These are phyloP conservation scores for Debaryomyces udenii DNA, from an alignment of 1,139 yeast species.

Conservation along the genomic window DNA sequence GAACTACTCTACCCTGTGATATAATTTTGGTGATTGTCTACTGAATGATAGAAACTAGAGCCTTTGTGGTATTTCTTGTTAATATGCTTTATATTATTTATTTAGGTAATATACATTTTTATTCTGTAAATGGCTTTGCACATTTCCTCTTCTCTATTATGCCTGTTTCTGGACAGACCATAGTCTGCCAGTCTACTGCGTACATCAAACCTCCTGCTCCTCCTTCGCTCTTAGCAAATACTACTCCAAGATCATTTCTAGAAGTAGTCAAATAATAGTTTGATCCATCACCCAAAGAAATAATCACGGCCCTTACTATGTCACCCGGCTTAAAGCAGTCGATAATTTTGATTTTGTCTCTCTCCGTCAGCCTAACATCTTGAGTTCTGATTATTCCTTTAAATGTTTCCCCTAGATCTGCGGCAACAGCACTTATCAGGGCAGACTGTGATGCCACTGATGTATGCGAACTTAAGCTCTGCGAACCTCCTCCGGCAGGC, in stretches of 20 bases:
- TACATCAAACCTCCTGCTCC: slow-evolving; percentile 83
- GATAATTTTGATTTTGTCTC: slow-evolving; percentile 80
- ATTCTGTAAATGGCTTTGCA: slow-evolving; percentile 72
- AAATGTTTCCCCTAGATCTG: slow-evolving; percentile 87
- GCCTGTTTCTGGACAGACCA: slow-evolving; percentile 80
- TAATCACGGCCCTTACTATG: slow-evolving; percentile 76
- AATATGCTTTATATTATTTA: neutral
- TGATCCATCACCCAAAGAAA: slow-evolving; percentile 91
- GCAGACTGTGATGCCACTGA: slow-evolving; percentile 52
- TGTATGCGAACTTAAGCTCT: slow-evolving; percentile 40
- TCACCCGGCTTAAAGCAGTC: slow-evolving; percentile 92
- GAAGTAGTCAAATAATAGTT: slow-evolving; percentile 91
- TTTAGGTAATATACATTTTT: slow-evolving; percentile 4
- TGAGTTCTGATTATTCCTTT: slow-evolving; percentile 86
- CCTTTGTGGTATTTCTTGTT: neutral
- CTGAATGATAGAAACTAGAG: neutral
- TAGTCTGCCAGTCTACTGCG: slow-evolving; percentile 95
- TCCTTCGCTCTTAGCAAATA: slow-evolving; percentile 73
- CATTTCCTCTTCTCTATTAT: slow-evolving; percentile 80
- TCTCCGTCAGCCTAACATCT: slow-evolving; percentile 87
- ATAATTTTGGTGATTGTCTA: neutral
- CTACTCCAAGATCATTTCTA: slow-evolving; percentile 88
- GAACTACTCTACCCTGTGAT: slow-evolving; percentile 14
- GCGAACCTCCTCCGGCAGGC: slow-evolving; percentile 60
- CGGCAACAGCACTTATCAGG: slow-evolving; percentile 42